Evolutionary conservation across 2,329 filamentous ascomycete species (phyloP).

Genomic region (Colletotrichum eremochloae): DNA sequence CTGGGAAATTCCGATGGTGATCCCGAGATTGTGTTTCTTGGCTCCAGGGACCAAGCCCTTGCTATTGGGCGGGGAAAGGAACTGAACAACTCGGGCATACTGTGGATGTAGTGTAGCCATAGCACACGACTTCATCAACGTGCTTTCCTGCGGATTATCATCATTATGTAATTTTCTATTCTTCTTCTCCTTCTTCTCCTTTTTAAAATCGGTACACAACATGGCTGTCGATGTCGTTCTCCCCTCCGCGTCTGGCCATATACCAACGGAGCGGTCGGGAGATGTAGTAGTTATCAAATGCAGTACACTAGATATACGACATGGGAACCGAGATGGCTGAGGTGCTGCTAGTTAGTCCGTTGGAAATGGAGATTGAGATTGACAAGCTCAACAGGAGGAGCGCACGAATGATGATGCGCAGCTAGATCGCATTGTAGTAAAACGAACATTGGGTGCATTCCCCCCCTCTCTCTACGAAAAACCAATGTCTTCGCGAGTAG

Average conservation of each 20-base stretch:
- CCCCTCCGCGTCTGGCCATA: not conserved
- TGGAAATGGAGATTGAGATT: not conserved
- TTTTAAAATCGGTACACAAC: not conserved
- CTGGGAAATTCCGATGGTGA: conserved; percentile 32
- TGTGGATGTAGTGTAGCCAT: too few relatives aligned
- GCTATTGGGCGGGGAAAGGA: not conserved
- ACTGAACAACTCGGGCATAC: too few relatives aligned
- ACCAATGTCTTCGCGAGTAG: not conserved
- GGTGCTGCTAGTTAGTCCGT: not conserved
- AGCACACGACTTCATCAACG: too few relatives aligned
- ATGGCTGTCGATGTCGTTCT: not conserved
- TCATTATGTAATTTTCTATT: not conserved
- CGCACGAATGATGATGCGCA: not conserved
- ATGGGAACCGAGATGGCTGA: not conserved
- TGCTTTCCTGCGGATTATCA: not conserved
- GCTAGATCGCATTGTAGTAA: not conserved
- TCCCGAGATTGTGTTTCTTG: conserved; percentile 39
- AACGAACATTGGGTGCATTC: not conserved
- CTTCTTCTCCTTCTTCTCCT: too few relatives aligned
- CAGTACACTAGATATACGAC: not conserved
- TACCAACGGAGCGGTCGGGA: too few relatives aligned
- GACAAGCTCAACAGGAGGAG: not conserved
- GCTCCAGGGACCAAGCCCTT: conserved; percentile 16
- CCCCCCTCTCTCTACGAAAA: not conserved
- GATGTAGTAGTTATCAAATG: not conserved